Evolutionary conservation across 805 yeast genomes (phyloP).

Genomic region (Nakazawaea wyomingensis): DNA sequence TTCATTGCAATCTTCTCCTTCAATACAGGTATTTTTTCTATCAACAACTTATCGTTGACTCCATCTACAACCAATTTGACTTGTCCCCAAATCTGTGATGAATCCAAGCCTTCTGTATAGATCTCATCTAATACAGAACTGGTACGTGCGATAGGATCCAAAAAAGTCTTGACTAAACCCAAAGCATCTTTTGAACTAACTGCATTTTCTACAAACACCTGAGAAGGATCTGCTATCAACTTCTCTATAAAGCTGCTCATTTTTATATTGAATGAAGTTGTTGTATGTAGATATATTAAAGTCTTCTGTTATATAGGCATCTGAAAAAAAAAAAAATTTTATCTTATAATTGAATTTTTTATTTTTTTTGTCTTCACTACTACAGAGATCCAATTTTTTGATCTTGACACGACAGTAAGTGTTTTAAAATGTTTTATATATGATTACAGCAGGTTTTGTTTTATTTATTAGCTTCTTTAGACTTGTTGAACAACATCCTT

Average conservation of each 20-base stretch:
- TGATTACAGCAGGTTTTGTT: no score
- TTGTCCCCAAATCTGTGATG: constrained; percentile 92
- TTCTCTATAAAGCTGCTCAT: constrained; percentile 15
- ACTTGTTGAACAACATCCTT: constrained; percentile 33
- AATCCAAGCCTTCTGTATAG: constrained; percentile 79
- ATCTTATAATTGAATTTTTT: not conserved
- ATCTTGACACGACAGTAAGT: not conserved
- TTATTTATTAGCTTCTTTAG: constrained; percentile 14
- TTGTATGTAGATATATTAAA: not conserved
- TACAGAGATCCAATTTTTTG: not conserved
- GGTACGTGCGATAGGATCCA: constrained; percentile 47
- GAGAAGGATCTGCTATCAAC: constrained; percentile 17
- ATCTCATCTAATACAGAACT: constrained; percentile 74
- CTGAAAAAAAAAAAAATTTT: not conserved
- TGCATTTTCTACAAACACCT: constrained; percentile 14
- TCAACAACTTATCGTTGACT: constrained; percentile 59
- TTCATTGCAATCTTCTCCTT: constrained; percentile 29
- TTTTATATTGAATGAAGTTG: constrained; percentile 6
- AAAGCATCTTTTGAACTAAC: constrained; percentile 19
- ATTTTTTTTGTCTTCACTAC: constrained; percentile 1
- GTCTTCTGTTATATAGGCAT: not conserved
- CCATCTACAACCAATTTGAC: constrained; percentile 79
- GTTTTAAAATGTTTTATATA: no score
- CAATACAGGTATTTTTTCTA: constrained; percentile 48
- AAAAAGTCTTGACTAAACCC: constrained; percentile 37